Evolutionary conservation across 2,329 filamentous ascomycete species (phyloP).

Genomic region (Verticillium klebahnii): DNA sequence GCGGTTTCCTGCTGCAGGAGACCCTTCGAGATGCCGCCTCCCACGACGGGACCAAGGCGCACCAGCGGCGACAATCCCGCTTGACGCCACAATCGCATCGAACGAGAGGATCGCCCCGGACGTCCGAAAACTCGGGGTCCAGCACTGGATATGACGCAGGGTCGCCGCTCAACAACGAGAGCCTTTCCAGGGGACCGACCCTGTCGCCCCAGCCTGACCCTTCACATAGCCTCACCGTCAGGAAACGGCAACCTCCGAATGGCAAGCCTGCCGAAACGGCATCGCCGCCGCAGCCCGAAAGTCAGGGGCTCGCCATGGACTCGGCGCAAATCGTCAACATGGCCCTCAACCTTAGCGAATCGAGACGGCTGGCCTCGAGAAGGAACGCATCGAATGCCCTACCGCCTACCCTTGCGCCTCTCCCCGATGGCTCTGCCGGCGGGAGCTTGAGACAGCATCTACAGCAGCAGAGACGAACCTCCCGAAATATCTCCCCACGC

Average conservation of each 20-base stretch:
- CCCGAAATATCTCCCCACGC: slow-evolving; percentile 57
- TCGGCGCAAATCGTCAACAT: slow-evolving; percentile 89
- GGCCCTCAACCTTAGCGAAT: slow-evolving; percentile 84
- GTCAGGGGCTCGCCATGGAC: slow-evolving; percentile 58
- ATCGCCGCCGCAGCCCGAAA: slow-evolving; percentile 12
- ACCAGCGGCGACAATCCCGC: slow-evolving; percentile 20
- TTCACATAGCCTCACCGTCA: slow-evolving; percentile 6
- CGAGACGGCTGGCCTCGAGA: slow-evolving; percentile 59
- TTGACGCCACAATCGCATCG: slow-evolving; percentile 10
- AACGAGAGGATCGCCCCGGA: slow-evolving; percentile 4
- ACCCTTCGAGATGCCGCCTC: slow-evolving; percentile 24
- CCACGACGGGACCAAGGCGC: slow-evolving; percentile 24
- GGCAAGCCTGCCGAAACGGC: slow-evolving; percentile 13
- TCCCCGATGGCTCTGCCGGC: slow-evolving; percentile 45
- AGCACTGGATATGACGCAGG: slow-evolving; percentile 8
- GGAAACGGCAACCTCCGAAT: slow-evolving; percentile 13
- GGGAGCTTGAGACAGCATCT: slow-evolving; percentile 63
- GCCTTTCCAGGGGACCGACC: slow-evolving; percentile 2
- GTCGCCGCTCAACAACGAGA: slow-evolving; percentile 1
- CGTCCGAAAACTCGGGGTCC: slow-evolving; percentile 7
- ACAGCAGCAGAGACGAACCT: slow-evolving; percentile 64
- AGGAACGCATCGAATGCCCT: slow-evolving; percentile 48
- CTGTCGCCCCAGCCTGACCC: slow-evolving; percentile 6
- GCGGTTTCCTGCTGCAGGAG: slow-evolving; percentile 48
- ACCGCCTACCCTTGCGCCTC: slow-evolving; percentile 45